Conservation (phyloP, 2,329 filamentous ascomycete species). For the Exophiala calicioides region DNA sequence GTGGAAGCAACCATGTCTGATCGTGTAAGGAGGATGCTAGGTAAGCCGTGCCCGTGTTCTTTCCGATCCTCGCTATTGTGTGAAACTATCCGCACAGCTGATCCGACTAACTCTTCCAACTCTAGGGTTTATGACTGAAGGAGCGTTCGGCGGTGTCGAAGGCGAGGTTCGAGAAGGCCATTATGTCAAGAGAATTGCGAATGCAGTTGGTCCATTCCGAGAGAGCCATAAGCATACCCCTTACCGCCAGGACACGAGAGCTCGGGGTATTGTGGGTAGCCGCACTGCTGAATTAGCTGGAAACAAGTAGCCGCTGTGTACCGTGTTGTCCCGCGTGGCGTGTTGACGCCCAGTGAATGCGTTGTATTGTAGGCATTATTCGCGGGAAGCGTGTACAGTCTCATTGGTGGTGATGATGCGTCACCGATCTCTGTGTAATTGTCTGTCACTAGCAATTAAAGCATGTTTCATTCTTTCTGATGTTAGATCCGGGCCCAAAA, state of each 20-base stretch:
- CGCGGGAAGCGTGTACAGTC: too few species aligned
- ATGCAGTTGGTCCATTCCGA: constrained; percentile 18
- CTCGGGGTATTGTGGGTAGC: background rate
- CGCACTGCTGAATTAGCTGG: constrained; percentile 9
- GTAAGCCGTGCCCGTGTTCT: too few species aligned
- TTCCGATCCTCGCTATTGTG: too few species aligned
- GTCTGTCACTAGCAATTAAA: too few species aligned
- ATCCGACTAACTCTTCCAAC: too few species aligned
- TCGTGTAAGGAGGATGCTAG: constrained; percentile 18
- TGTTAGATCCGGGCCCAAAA: too few species aligned
- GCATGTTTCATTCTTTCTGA: too few species aligned
- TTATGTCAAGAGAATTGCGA: constrained; percentile 16
- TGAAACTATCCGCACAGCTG: too few species aligned
- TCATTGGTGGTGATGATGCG: too few species aligned
- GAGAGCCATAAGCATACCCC: constrained; percentile 17
- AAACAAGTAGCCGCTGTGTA: constrained; percentile 3
- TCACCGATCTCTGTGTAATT: too few species aligned
- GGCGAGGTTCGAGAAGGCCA: constrained; percentile 17
- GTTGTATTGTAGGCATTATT: background rate
- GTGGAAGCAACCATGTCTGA: constrained; percentile 34
- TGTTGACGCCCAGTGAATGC: background rate
- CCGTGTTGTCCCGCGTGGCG: too few species aligned
- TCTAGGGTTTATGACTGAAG: constrained; percentile 12
- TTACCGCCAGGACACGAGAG: constrained; percentile 11
- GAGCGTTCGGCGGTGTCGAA: constrained; percentile 18